These are phyloP conservation scores for Metschnikowia baotianmanensis DNA, from an alignment of 805 yeast species.

Conservation along the genomic window DNA sequence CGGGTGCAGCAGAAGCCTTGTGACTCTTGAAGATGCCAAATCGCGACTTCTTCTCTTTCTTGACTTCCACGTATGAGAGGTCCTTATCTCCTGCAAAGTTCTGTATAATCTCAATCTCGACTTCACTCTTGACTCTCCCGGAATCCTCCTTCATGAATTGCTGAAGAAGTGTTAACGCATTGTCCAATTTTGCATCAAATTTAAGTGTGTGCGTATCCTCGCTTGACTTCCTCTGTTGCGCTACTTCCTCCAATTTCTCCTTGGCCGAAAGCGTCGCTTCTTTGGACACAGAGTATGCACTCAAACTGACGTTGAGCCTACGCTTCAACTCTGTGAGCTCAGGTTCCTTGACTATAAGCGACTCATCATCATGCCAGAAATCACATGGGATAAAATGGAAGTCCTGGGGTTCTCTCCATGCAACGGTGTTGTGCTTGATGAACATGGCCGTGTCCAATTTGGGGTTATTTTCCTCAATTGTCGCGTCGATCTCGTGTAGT, in stretches of 20 bases:
- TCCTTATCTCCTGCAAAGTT: constrained; percentile 77
- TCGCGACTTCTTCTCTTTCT: constrained; percentile 52
- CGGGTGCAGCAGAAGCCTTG: constrained; percentile 14
- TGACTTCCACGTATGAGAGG: constrained; percentile 53
- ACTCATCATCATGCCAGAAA: constrained; percentile 96
- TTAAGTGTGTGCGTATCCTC: constrained; percentile 42
- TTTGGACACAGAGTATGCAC: constrained; percentile 40
- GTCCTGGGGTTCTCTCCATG: constrained; percentile 86
- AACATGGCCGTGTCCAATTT: constrained; percentile 83
- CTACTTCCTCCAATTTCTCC: constrained; percentile 48
- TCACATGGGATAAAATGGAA: constrained; percentile 83
- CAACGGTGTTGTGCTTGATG: constrained; percentile 73
- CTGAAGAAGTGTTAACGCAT: constrained; percentile 52
- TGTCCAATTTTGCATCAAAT: constrained; percentile 52
- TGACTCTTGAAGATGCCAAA: constrained; percentile 50
- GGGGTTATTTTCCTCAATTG: constrained; percentile 69
- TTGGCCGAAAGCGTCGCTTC: constrained; percentile 46
- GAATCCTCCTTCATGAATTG: constrained; percentile 74
- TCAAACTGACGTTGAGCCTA: constrained; percentile 42
- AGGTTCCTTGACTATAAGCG: constrained; percentile 54
- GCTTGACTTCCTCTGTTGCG: constrained; percentile 31
- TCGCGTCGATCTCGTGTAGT: constrained; percentile 49
- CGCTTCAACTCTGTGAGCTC: constrained; percentile 58
- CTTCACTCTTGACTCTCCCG: constrained; percentile 70
- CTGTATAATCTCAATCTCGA: constrained; percentile 86